A percentile compares a stretch with the other conserved stretches of the same genome.
Conservation (phyloP, 208 protist genomes). For the Herpetomonas samuelpessoai region DNA sequence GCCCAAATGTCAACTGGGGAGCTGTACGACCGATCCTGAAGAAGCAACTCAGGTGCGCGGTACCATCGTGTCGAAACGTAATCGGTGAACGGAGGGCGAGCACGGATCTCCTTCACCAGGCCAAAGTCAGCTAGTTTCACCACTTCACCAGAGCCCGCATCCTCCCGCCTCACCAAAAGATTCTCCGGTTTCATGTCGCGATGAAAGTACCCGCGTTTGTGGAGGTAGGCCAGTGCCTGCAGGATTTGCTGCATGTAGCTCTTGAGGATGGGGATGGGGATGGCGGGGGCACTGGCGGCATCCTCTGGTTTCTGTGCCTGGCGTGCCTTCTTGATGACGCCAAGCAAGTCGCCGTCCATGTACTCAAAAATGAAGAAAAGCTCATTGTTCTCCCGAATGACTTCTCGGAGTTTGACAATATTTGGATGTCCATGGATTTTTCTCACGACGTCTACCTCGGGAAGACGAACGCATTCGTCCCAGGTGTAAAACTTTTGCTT, state of each 20-base stretch:
- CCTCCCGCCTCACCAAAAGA: slow-evolving; percentile 78
- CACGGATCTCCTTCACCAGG: slow-evolving; percentile 56
- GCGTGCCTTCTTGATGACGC: slow-evolving; percentile 93
- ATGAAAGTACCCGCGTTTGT: slow-evolving; percentile 97
- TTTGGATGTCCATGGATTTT: slow-evolving; percentile 96
- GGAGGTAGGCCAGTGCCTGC: slow-evolving; percentile 95
- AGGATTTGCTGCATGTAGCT: slow-evolving; percentile 92
- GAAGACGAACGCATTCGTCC: slow-evolving; percentile 96
- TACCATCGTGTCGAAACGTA: slow-evolving; percentile 99
- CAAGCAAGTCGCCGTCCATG: slow-evolving; percentile 96
- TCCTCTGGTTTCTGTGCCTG: slow-evolving; percentile 37
- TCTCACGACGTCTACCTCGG: slow-evolving; percentile 93
- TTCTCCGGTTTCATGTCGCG: slow-evolving; percentile 99
- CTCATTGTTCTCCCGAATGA: slow-evolving; percentile 96
- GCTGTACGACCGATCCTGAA: slow-evolving; percentile 94
- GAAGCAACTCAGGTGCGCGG: slow-evolving; percentile 97
- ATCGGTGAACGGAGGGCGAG: slow-evolving; percentile 88
- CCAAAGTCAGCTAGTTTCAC: slow-evolving; percentile 96
- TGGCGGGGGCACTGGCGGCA: slow-evolving; percentile 25
- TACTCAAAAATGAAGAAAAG: slow-evolving; percentile 98
- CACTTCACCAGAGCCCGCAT: slow-evolving; percentile 51
- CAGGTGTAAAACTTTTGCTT: slow-evolving; percentile 97
- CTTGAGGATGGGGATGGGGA: slow-evolving; percentile 87
- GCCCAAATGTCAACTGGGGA: slow-evolving; percentile 96
- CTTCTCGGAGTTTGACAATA: slow-evolving; percentile 96